Evolutionary conservation across 176 grass and related monocot species (phyloP), one percentile per base, ranked within the genome.

Genomic region (Avena sativa): DNA sequence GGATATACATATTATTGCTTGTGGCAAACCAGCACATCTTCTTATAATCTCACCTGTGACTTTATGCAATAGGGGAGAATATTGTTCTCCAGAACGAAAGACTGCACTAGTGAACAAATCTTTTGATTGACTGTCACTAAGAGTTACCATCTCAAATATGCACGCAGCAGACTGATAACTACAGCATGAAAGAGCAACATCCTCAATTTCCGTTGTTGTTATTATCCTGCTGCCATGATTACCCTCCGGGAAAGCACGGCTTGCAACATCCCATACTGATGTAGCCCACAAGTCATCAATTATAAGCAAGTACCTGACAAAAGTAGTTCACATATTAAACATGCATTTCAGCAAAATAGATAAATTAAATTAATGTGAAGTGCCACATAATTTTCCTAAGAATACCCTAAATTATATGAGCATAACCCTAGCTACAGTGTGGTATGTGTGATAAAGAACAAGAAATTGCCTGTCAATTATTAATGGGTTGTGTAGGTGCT

Each of bases 221-320:
- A 74, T n/a, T 74, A 74, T 74, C 48, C 71, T 74, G 12, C 71
- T 74, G 44, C 71, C 48, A 8, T 4, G 25, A 8, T 2, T 74
- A 49, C 71, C 71, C 71, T 74, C 71, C 48, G 44, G 71, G 48
- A 74, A 74, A 74, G 71, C 71, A 49, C 71, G 71, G 12, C 71
- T 74, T 49, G 48, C 9, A 49, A 74, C n/a, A 49, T 74, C 71
- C 71, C 71, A 74, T 6, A 74, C 71, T 49, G 71, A 74, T 49
- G 71, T 74, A 74, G 44, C n/a, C 71, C 71, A 74, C 6, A 74
- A 8, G 11, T 74, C 71, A 12, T 74, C 71, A 74, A 74, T 74
- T 74, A 74, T 46, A 48, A 74, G 5, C 2, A 74, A 74, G 44
- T 74, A 74, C 43, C 71, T 74, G n/a, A 4, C 40, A 74, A 74